These are phyloP conservation scores for Pseudoturritis turrita DNA, from an alignment of 345 rosid species.

Conservation along the genomic window DNA sequence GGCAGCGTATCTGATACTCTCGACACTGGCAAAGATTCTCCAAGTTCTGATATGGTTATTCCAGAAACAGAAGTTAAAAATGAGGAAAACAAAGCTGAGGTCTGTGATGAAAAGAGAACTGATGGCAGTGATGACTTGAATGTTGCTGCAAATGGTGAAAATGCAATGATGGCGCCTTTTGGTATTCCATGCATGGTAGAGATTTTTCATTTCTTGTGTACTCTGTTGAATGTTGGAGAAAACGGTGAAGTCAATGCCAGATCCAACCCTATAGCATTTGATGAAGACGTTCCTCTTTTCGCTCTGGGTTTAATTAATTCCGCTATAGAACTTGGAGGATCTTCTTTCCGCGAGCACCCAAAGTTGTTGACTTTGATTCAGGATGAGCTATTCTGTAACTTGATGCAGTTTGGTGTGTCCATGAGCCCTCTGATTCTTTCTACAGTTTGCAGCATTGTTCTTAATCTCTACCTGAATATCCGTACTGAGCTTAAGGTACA, in stretches of 20 bases:
- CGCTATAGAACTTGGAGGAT: slow-evolving; percentile 59
- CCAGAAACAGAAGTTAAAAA: slow-evolving; percentile 22
- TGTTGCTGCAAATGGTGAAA: slow-evolving; percentile 39
- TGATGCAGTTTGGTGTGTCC: slow-evolving; percentile 78
- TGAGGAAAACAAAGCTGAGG: slow-evolving; percentile 33
- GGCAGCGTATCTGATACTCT: slow-evolving; percentile 33
- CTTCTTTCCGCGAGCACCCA: slow-evolving; percentile 50
- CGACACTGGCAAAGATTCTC: slow-evolving; percentile 12
- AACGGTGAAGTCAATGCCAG: slow-evolving; percentile 44
- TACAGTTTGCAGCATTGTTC: slow-evolving; percentile 69
- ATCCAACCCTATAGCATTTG: slow-evolving; percentile 63
- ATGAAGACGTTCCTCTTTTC: slow-evolving; percentile 78
- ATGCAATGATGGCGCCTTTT: slow-evolving; percentile 51
- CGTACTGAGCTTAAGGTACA: slow-evolving; percentile 62
- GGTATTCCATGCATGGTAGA: slow-evolving; percentile 80
- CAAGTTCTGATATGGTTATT: slow-evolving; percentile 29
- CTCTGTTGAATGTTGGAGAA: slow-evolving; percentile 57
- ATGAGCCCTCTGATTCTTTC: slow-evolving; percentile 80
- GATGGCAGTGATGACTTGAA: slow-evolving; percentile 31
- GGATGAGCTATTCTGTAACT: slow-evolving; percentile 60
- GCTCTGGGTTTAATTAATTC: slow-evolving; percentile 73
- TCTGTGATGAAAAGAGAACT: slow-evolving; percentile 29
- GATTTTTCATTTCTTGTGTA: slow-evolving; percentile 64
- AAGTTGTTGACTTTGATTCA: slow-evolving; percentile 53
- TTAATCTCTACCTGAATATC: slow-evolving; percentile 63